Conservation (phyloP, 208 protist species). For the Trypanosoma avium region DNA sequence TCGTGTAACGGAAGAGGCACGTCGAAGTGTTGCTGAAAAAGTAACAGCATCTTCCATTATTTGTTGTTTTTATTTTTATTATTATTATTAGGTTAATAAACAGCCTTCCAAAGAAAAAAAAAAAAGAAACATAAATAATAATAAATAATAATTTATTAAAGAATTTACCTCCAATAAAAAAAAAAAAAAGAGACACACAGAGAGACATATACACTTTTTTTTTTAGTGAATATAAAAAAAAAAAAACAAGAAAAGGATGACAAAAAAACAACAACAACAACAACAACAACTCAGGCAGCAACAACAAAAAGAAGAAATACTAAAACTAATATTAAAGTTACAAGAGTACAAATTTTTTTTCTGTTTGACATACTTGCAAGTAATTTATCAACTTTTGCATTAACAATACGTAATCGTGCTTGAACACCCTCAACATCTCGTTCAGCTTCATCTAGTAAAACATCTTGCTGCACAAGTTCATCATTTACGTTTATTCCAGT, state of each 20-base stretch:
- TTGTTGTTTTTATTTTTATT: not conserved
- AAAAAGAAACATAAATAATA: not conserved
- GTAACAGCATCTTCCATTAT: slow-evolving; percentile 26
- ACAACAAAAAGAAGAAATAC: slow-evolving; percentile 20
- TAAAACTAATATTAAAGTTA: slow-evolving; percentile 11
- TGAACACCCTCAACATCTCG: slow-evolving; percentile 63
- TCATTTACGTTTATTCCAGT: slow-evolving; percentile 79
- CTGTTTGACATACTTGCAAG: slow-evolving; percentile 82
- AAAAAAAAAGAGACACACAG: too few species aligned
- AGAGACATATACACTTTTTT: too few species aligned
- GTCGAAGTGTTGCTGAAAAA: slow-evolving; percentile 19
- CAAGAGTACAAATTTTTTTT: slow-evolving; percentile 80
- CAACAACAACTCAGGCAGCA: slow-evolving; percentile 7
- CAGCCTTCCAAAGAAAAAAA: not conserved
- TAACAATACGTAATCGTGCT: slow-evolving; percentile 61
- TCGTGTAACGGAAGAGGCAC: slow-evolving; percentile 21
- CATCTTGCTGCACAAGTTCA: slow-evolving; percentile 69
- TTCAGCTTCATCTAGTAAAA: slow-evolving; percentile 66
- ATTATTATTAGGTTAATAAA: not conserved
- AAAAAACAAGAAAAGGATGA: too few species aligned
- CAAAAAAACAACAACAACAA: slow-evolving; percentile 45
- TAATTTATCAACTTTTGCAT: slow-evolving; percentile 82
- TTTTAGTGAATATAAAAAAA: not conserved
- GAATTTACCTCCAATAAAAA: too few species aligned
- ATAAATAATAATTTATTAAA: not conserved